These are phyloP conservation scores for Jamesozyma spencerorum DNA, from an alignment of 805 yeast genomes.

Conservation along the genomic window DNA sequence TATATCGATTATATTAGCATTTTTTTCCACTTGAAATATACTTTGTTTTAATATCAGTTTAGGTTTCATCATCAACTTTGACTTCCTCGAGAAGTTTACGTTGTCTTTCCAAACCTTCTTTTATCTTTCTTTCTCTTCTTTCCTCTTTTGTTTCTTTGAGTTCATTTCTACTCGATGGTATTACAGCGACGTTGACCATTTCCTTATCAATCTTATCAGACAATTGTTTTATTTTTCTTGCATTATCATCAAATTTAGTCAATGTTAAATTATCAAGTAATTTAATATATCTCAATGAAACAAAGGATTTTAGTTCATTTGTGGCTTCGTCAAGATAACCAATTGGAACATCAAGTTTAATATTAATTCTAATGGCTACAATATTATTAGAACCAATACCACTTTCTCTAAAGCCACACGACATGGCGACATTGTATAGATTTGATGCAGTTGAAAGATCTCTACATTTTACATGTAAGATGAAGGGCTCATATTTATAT, in stretches of 20 bases:
- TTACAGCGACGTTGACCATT: constrained; percentile 16
- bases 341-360: constrained; percentile 68
- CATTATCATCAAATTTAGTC: constrained; percentile 61
- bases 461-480: constrained; percentile 74
- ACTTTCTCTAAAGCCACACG: constrained; percentile 78
- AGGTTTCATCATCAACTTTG: neutral
- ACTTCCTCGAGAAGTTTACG: constrained; percentile 8
- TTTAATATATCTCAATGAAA: constrained; percentile 41
- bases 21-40: neutral
- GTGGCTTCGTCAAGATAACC: constrained; percentile 39
- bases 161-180: neutral
- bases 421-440: constrained; percentile 64
- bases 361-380: constrained; percentile 64
- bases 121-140: constrained; percentile 42
- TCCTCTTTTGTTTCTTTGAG: constrained; percentile 46
- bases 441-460: constrained; percentile 47
- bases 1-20: neutral
- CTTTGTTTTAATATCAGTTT: neutral
- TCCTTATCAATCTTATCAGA: constrained; percentile 33
- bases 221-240: constrained; percentile 43
- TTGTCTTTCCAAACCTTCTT: constrained; percentile 35
- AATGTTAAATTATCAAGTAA: constrained; percentile 45
- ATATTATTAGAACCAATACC: constrained; percentile 74
- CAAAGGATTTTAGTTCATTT: constrained; percentile 35
- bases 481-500: constrained; percentile 78